A percentile compares a stretch with the other conserved stretches of the same genome.
phyloP scores from a whole-genome alignment of 768 basidiomycete species.

The Rhodotorula babjevae region DNA sequence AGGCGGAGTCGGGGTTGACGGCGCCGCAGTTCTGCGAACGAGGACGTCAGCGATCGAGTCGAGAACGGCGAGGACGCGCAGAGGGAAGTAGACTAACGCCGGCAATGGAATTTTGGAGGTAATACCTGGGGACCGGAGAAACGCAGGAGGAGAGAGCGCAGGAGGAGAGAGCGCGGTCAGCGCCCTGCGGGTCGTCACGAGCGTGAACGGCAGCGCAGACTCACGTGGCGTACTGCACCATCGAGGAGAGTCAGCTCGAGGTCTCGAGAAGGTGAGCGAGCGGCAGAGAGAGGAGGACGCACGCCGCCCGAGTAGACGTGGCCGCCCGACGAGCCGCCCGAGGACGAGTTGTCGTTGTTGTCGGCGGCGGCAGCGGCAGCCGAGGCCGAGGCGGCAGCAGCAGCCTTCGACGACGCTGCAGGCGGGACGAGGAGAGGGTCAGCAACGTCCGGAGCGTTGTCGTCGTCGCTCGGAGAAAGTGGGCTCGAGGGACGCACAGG shows the following conservation, averaged over 20 bases:
- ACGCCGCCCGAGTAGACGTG: not conserved
- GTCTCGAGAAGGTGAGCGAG: not conserved
- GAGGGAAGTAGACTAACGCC: too few relatives aligned
- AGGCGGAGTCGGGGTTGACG: slow-evolving; percentile 11
- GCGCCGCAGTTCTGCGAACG: slow-evolving; percentile 29
- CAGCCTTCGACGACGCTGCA: not conserved
- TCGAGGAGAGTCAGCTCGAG: not conserved
- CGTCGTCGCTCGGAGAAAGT: too few relatives aligned
- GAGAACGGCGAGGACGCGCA: too few relatives aligned
- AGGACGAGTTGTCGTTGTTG: not conserved
- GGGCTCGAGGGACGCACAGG: not conserved
- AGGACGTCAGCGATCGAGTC: too few relatives aligned
- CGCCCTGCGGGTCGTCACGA: too few relatives aligned
- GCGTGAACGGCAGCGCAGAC: too few relatives aligned
- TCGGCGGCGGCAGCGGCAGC: not conserved
- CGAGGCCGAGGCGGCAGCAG: not conserved
- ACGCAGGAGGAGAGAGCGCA: too few relatives aligned
- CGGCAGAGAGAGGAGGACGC: not conserved
- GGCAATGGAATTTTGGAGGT: not conserved
- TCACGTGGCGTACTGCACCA: not conserved
- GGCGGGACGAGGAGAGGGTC: not conserved
- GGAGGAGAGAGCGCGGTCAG: too few relatives aligned
- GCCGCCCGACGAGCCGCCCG: not conserved
- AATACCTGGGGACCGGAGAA: not conserved
- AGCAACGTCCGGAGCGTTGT: too few relatives aligned